phyloP scores from a whole-genome alignment of 441 rosid species.

The Bocquillonia castaneifolia region DNA sequence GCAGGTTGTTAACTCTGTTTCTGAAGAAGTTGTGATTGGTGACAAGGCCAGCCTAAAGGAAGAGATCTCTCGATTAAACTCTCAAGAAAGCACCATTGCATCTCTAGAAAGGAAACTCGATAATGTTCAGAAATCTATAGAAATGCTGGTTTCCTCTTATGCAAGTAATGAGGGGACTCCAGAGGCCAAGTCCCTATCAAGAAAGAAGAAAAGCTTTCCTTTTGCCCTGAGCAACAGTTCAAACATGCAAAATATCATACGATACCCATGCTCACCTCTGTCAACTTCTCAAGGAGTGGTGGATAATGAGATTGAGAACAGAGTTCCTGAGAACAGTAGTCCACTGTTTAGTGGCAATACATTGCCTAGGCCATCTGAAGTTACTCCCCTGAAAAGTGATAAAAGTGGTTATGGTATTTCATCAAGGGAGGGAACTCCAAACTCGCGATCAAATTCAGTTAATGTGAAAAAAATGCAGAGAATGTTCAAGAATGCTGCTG shows the following conservation, averaged over 20 bases:
- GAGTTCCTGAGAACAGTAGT: constrained; percentile 50
- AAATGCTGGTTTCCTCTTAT: constrained; percentile 61
- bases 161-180: constrained; percentile 49
- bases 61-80: constrained; percentile 67
- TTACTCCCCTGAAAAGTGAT: constrained; percentile 42
- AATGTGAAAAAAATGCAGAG: constrained; percentile 84
- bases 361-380: constrained; percentile 26
- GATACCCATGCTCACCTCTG: constrained; percentile 76
- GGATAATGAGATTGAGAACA: constrained; percentile 63
- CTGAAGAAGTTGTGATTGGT: constrained; percentile 50
- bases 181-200: constrained; percentile 48
- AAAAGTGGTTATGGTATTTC: constrained; percentile 24
- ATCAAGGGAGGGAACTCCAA: constrained; percentile 63
- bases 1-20: constrained; percentile 49
- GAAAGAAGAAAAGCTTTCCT: constrained; percentile 72
- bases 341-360: constrained; percentile 25
- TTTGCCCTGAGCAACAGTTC: constrained; percentile 66
- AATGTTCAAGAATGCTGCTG: constrained; percentile 93
- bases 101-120: constrained; percentile 84
- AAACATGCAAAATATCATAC: constrained; percentile 67
- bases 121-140: constrained; percentile 76
- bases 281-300: constrained; percentile 46
- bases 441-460: constrained; percentile 52
- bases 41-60: constrained; percentile 60
- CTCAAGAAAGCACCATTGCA: constrained; percentile 53